These are phyloP conservation scores for Gymnopilus dilepis DNA, from an alignment of 768 basidiomycete species.

Conservation along the genomic window DNA sequence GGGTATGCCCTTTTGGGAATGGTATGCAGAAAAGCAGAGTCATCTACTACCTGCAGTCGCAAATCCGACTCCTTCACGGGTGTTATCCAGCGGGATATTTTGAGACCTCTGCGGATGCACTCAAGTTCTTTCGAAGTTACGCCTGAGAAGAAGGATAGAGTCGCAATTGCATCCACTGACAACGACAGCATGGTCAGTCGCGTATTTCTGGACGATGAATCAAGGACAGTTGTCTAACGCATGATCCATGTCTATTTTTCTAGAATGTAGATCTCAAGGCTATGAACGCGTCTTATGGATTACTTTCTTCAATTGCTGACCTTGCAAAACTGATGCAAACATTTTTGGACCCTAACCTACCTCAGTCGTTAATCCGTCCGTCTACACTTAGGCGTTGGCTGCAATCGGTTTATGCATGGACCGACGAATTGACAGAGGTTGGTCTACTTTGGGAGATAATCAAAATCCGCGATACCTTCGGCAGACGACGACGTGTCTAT, in stretches of 20 bases:
- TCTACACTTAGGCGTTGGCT: constrained; percentile 1
- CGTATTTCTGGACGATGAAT: not conserved
- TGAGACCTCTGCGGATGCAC: not conserved
- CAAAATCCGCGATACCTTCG: not conserved
- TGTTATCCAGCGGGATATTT: not conserved
- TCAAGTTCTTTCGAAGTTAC: not conserved
- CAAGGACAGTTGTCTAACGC: not conserved
- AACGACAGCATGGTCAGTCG: not conserved
- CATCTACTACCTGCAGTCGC: not conserved
- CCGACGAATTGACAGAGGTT: constrained; percentile 1
- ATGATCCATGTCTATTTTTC: not conserved
- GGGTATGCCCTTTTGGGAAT: constrained; percentile 6
- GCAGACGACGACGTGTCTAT: not conserved
- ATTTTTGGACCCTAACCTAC: not conserved
- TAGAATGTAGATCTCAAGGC: constrained; percentile 5
- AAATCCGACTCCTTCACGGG: not conserved
- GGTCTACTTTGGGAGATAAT: constrained; percentile 4
- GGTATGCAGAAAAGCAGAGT: not conserved
- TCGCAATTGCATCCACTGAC: not conserved
- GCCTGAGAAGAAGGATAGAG: not conserved
- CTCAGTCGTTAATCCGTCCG: not conserved
- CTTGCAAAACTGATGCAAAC: constrained; percentile 2
- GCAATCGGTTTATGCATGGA: not conserved
- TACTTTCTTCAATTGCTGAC: not conserved
- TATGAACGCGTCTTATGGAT: not conserved